A percentile compares a stretch with the other conserved stretches of the same genome.
phyloP scores from a whole-genome alignment of 2,329 filamentous ascomycete genomes.

The Chrysoporthe austroafricana region DNA sequence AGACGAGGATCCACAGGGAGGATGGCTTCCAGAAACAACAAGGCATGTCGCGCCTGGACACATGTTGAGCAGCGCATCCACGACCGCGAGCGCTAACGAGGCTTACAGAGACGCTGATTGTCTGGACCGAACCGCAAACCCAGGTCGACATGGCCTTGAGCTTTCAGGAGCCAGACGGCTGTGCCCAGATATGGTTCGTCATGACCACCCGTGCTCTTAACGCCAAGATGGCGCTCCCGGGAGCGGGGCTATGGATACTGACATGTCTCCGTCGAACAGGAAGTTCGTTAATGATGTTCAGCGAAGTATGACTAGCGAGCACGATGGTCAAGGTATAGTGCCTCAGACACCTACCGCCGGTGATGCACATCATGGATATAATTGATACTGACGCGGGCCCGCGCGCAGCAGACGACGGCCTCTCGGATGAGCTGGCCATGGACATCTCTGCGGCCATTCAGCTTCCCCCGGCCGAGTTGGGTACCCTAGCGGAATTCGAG shows the following conservation, averaged over 20 bases:
- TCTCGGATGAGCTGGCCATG: constrained; percentile 83
- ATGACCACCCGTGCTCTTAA: constrained; percentile 3
- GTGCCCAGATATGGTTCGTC: constrained; percentile 82
- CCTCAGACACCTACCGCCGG: background rate
- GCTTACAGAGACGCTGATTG: constrained; percentile 84
- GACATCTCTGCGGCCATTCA: constrained; percentile 73
- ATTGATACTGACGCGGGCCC: background rate
- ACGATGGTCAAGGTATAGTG: constrained; percentile 63
- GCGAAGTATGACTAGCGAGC: constrained; percentile 66
- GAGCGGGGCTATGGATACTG: constrained; percentile 29
- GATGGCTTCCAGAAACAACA: constrained; percentile 99
- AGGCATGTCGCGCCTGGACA: constrained; percentile 59
- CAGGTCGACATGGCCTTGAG: constrained; percentile 96
- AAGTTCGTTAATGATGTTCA: constrained; percentile 90
- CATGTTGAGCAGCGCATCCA: constrained; percentile 32
- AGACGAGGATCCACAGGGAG: constrained; percentile 89
- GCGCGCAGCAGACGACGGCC: constrained; percentile 70
- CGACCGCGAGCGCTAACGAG: constrained; percentile 37
- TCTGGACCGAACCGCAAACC: constrained; percentile 88
- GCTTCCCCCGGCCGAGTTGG: constrained; percentile 79
- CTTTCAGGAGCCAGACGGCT: constrained; percentile 96
- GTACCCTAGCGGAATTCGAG: constrained; percentile 83
- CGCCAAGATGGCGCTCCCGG: background rate
- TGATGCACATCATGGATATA: constrained; percentile 33
- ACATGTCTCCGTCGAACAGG: constrained; percentile 53